Evolutionary conservation across 2,329 filamentous ascomycete species (phyloP), one percentile per base, ranked within the genome.

Genomic region (Arthrobotrys sphaeroides): DNA sequence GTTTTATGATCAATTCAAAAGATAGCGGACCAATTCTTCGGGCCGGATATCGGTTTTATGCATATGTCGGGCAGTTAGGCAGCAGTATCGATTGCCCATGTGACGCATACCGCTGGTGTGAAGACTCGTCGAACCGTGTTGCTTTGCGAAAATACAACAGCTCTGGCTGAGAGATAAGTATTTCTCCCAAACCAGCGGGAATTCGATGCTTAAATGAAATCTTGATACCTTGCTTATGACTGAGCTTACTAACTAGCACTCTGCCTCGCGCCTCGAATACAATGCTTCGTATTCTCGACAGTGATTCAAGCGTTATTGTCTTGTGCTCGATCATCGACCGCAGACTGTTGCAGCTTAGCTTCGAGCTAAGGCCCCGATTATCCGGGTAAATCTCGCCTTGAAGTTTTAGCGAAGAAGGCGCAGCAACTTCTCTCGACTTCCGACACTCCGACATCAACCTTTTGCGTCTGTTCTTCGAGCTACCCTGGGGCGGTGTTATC

Each of bases 341-440:
- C 43, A 5, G 28, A 33, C 28, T 5, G 5, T 3, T 20, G 2
- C 1, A n/a, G 26, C 5, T 33, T 33, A 33, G 26, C 5, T 33
- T 33, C 7, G 31, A 33, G 31, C 31, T 2, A 49, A 22, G 43
- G n/a, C 16, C 13, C 43, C 3, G 10, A 13, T 13, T 47, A 36
- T 22, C 55, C 53, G 65, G 40, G 5, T 51, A 70, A 69, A 40
- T 24, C 16, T 67, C 53, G 61, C 53, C 33, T 65, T 45, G 36
- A 40, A 38, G 22, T 60, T 42, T 60, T 67, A 74, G 53, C 70
- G 70, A 74, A 47, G 55, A 68, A 57, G 70, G 70, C 70, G 70
- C 70, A 74, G 70, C 62, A 68, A 28, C 10, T 22, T 10, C 24
- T 22, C 22, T n/a, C 5, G 24, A 16, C n/a, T 55, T 38, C 70